Evolutionary conservation across 495 filamentous ascomycete genomes (phyloP).

Genomic region (Hypomontagnella submonticulosa): DNA sequence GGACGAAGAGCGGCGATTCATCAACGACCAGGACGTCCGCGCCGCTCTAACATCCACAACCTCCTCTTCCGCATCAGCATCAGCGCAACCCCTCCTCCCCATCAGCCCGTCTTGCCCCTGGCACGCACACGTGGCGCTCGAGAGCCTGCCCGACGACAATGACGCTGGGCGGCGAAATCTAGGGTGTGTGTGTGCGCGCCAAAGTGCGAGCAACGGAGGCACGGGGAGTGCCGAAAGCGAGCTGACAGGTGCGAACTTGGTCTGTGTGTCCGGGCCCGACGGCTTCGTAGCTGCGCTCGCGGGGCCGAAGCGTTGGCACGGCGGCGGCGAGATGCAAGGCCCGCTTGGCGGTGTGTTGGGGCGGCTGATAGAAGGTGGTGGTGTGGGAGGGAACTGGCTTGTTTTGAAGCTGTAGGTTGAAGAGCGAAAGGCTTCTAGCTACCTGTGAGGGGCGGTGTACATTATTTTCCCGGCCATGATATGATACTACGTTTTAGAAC

Average conservation of each 20-base stretch:
- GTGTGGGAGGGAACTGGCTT: slow-evolving; percentile 53
- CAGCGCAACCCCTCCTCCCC: slow-evolving; percentile 5
- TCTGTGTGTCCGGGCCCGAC: slow-evolving; percentile 88
- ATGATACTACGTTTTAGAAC: no score
- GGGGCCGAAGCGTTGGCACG: slow-evolving; percentile 77
- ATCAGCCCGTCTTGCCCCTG: slow-evolving; percentile 39
- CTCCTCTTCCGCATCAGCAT: background rate
- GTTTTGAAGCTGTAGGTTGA: slow-evolving; percentile 61
- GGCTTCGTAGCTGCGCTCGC: slow-evolving; percentile 86
- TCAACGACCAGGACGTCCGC: slow-evolving; percentile 62
- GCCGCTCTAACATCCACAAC: slow-evolving; percentile 16
- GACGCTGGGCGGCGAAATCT: slow-evolving; percentile 21
- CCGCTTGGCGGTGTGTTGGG: slow-evolving; percentile 57
- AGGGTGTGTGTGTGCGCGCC: slow-evolving; percentile 22
- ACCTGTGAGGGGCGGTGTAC: no score
- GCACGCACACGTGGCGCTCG: slow-evolving; percentile 37
- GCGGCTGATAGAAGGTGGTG: slow-evolving; percentile 35
- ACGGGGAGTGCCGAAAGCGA: slow-evolving; percentile 38
- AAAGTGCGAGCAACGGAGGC: slow-evolving; percentile 2
- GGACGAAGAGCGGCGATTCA: slow-evolving; percentile 77
- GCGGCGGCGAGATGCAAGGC: slow-evolving; percentile 78
- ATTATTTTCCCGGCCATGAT: no score
- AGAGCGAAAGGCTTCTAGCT: no score
- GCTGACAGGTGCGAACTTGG: slow-evolving; percentile 59
- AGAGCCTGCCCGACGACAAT: slow-evolving; percentile 37